phyloP scores from a whole-genome alignment of 495 filamentous ascomycete species.

The Aspergillus heteromorphus region DNA sequence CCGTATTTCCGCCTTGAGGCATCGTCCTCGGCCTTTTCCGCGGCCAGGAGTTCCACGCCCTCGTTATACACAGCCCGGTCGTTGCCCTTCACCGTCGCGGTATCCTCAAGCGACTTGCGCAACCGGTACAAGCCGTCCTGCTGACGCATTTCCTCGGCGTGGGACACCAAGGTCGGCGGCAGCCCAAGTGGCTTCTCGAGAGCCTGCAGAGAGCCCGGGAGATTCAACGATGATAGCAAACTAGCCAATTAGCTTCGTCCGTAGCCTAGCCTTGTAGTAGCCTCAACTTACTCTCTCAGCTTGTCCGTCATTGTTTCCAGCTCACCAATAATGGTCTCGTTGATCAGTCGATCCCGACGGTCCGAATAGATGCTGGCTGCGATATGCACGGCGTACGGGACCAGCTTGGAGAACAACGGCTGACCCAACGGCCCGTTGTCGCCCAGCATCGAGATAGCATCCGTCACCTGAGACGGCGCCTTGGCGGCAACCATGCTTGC shows the following conservation, averaged over 20 bases:
- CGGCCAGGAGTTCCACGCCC: constrained; percentile 65
- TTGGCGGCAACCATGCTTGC: constrained; percentile 82
- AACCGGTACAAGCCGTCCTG: constrained; percentile 76
- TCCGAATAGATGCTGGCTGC: constrained; percentile 95
- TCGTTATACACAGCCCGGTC: constrained; percentile 74
- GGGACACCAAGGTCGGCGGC: constrained; percentile 76
- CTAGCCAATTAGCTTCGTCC: constrained; percentile 24
- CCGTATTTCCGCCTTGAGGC: constrained; percentile 72
- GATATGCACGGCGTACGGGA: constrained; percentile 92
- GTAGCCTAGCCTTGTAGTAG: not conserved
- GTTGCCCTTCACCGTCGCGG: constrained; percentile 73
- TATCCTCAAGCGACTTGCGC: constrained; percentile 74
- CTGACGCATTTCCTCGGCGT: constrained; percentile 94
- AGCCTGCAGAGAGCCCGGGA: constrained; percentile 90
- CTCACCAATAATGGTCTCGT: constrained; percentile 77
- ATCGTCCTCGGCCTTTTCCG: constrained; percentile 81
- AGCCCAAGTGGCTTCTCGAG: constrained; percentile 91
- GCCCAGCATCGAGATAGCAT: constrained; percentile 72
- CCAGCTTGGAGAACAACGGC: constrained; percentile 82
- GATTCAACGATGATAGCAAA: constrained; percentile 73
- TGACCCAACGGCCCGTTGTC: constrained; percentile 75
- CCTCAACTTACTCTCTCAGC: constrained; percentile 57
- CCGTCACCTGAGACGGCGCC: constrained; percentile 75
- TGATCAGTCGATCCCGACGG: constrained; percentile 79
- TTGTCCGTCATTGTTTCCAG: constrained; percentile 75